phyloP scores from a whole-genome alignment of 225 moss, liverwort and hornwort genomes.

The Marchantia polymorpha region DNA sequence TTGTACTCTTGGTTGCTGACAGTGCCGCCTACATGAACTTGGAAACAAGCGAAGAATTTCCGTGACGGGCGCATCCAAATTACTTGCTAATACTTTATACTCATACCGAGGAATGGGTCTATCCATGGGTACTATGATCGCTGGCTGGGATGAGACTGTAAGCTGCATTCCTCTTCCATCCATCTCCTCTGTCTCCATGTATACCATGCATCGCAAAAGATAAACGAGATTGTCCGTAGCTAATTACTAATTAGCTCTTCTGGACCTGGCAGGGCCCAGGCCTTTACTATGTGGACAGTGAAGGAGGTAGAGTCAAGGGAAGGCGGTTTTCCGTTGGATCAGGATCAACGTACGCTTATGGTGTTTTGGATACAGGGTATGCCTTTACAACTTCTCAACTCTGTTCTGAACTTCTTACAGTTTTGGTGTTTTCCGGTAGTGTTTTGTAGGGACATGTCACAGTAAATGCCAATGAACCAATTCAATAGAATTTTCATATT shows the following conservation, averaged over 20 bases:
- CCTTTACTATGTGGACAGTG: constrained; percentile 85
- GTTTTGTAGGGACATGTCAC: no score
- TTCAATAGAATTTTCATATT: no score
- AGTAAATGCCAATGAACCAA: no score
- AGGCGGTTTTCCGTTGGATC: constrained; percentile 84
- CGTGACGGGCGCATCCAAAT: constrained; percentile 81
- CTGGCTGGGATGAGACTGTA: constrained; percentile 96
- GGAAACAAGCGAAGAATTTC: constrained; percentile 86
- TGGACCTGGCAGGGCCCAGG: constrained; percentile 65
- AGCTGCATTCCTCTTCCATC: neutral
- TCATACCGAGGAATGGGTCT: constrained; percentile 95
- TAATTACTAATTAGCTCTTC: neutral
- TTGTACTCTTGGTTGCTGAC: neutral
- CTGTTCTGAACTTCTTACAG: neutral
- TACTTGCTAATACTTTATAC: constrained; percentile 81
- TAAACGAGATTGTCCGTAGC: no score
- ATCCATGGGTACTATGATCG: constrained; percentile 96
- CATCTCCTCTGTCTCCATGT: neutral
- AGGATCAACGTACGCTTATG: constrained; percentile 86
- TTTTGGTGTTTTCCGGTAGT: no score
- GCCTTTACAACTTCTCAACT: neutral
- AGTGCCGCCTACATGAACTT: constrained; percentile 90
- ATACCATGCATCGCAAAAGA: no score
- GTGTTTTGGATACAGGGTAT: constrained; percentile 86
- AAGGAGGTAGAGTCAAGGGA: constrained; percentile 82